These are phyloP conservation scores for Candida nonsorbophila DNA, from an alignment of 805 yeast species.

Conservation along the genomic window DNA sequence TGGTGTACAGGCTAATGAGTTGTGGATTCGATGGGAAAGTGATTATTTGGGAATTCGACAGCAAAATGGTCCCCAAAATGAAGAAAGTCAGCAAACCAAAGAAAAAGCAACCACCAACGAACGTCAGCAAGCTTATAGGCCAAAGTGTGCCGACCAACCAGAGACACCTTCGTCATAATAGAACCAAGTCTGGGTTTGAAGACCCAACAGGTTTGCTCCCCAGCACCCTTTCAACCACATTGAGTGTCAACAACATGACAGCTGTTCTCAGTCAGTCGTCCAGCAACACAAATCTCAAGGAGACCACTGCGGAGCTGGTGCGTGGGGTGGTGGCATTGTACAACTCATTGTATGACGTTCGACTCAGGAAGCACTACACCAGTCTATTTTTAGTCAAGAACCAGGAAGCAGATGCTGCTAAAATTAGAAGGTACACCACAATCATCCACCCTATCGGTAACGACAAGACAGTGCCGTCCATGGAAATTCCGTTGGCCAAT, in stretches of 20 bases:
- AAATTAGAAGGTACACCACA: conserved; percentile 10
- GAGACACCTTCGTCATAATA: too few relatives aligned
- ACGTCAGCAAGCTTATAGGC: too few relatives aligned
- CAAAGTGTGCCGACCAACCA: too few relatives aligned
- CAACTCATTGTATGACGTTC: conserved; percentile 26
- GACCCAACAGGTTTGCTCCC: conserved; percentile 1
- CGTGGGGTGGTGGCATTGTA: conserved; percentile 27
- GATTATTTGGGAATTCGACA: conserved; percentile 41
- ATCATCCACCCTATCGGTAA: conserved; percentile 32
- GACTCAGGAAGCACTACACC: conserved; percentile 28
- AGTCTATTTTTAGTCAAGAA: conserved; percentile 4
- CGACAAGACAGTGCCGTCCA: conserved; percentile 34
- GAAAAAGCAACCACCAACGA: conserved; percentile 4
- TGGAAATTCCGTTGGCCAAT: conserved; percentile 28
- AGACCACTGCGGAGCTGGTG: conserved; percentile 12
- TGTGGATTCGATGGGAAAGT: conserved; percentile 37
- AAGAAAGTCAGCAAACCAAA: conserved; percentile 11
- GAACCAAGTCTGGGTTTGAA: conserved; percentile 5
- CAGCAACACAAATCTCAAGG: conserved; percentile 3
- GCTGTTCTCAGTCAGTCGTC: conserved; percentile 11
- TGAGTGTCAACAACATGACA: conserved; percentile 15
- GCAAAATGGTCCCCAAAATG: conserved; percentile 33
- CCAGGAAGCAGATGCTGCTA: conserved; percentile 7
- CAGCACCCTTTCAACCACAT: conserved; percentile 3
- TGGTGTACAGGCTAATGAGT: conserved; percentile 28